A percentile compares a stretch with the other conserved stretches of the same genome.
These are phyloP conservation scores for Leersia perrieri DNA, from an alignment of 176 grass and related monocot genomes.

Conservation along the genomic window DNA sequence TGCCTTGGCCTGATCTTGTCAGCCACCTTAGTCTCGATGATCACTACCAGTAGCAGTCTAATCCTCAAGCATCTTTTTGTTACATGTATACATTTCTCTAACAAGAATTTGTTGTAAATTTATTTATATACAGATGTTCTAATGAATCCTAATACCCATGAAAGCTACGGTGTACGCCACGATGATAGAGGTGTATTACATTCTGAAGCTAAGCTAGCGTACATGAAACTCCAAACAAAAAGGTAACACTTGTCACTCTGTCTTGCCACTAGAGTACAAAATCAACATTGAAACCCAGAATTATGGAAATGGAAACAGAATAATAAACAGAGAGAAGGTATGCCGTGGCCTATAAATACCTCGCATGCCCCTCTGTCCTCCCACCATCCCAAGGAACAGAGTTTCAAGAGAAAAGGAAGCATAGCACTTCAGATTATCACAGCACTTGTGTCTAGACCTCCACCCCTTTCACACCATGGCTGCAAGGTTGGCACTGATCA, in stretches of 20 bases:
- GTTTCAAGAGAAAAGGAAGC: neutral
- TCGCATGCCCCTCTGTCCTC: neutral
- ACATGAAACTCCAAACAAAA: neutral
- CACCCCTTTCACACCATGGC: neutral
- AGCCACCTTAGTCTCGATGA: too few species aligned
- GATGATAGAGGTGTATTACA: too few species aligned
- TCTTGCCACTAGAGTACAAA: neutral
- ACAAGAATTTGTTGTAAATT: neutral
- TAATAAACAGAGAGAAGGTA: neutral
- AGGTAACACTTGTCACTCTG: neutral
- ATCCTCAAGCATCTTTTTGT: too few species aligned
- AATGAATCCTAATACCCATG: neutral
- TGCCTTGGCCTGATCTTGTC: neutral
- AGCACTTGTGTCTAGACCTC: too few species aligned
- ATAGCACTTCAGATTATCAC: neutral
- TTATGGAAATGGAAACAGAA: neutral
- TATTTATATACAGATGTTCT: neutral
- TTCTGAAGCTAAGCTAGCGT: neutral
- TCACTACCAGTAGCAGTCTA: too few species aligned
- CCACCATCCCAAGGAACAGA: neutral
- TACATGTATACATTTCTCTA: neutral
- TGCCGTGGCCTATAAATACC: conserved; percentile 5
- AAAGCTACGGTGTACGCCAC: too few species aligned
- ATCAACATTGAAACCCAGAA: neutral
- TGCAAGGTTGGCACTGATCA: neutral